Conservation (phyloP, 257 asterid species). For the Plantago major region DNA sequence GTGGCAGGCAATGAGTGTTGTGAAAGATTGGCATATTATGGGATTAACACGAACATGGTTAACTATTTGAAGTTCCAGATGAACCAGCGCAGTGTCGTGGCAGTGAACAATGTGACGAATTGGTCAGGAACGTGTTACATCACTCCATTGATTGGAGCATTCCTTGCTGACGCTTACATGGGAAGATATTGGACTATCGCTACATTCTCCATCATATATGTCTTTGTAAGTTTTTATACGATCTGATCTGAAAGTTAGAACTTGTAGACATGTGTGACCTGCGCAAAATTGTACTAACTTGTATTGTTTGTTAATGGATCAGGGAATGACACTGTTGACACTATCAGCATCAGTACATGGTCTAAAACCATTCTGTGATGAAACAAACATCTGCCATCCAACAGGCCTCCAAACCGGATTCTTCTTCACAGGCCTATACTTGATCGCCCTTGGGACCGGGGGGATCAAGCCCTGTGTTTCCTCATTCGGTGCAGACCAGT, state of each 20-base stretch:
- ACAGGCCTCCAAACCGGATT: slow-evolving; percentile 39
- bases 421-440: slow-evolving; percentile 50
- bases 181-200: slow-evolving; percentile 84
- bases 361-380: slow-evolving; percentile 44
- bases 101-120: no score
- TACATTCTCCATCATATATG: slow-evolving; percentile 52
- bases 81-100: slow-evolving; percentile 54
- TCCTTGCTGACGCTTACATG: slow-evolving; percentile 63
- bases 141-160: slow-evolving; percentile 66
- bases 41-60: slow-evolving; percentile 63
- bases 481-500: no score
- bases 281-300: neutral
- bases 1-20: slow-evolving; percentile 65
- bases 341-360: slow-evolving; percentile 52
- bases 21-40: slow-evolving; percentile 76
- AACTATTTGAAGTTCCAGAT: slow-evolving; percentile 52
- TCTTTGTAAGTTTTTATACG: slow-evolving; percentile 35
- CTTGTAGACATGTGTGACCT: neutral
- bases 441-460: slow-evolving; percentile 60
- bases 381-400: slow-evolving; percentile 31
- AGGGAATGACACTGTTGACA: slow-evolving; percentile 67
- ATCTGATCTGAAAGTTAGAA: neutral
- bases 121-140: slow-evolving; percentile 73
- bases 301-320: neutral
- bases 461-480: no score